Evolutionary conservation across 2,329 filamentous ascomycete genomes (phyloP).

Genomic region (Fusarium burgessii): DNA sequence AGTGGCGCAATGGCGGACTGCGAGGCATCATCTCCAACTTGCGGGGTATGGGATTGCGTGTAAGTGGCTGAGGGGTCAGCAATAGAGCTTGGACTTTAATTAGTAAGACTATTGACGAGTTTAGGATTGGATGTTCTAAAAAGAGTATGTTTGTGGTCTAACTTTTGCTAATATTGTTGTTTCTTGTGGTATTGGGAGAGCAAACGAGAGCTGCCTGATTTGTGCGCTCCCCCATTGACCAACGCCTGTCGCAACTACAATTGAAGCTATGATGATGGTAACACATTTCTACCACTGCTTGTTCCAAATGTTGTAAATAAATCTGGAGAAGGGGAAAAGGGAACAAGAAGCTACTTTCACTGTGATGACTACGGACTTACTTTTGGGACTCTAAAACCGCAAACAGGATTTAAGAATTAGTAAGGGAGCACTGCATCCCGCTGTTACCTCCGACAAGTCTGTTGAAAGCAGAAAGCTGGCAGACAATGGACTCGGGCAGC

Average conservation of each 20-base stretch:
- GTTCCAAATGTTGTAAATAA: not conserved
- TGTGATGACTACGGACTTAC: no score
- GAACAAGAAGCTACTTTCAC: no score
- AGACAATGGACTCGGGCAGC: no score
- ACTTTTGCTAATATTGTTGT: not conserved
- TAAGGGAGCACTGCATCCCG: no score
- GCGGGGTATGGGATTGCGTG: conserved; percentile 12
- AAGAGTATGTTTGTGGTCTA: not conserved
- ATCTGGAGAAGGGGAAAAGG: no score
- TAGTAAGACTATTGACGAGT: not conserved
- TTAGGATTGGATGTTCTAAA: not conserved
- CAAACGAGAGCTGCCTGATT: not conserved
- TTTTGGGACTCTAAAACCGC: no score
- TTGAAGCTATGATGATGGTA: not conserved
- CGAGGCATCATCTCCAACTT: conserved; percentile 11
- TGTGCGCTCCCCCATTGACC: not conserved
- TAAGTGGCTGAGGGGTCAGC: not conserved
- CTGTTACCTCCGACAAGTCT: no score
- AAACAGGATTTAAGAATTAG: no score
- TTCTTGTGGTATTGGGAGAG: not conserved
- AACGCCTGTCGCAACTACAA: not conserved
- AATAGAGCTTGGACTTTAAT: not conserved
- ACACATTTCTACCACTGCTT: not conserved
- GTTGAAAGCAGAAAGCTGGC: no score
- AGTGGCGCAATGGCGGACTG: conserved; percentile 6